Percentiles rank a stretch among this genome's conserved stretches.
These are phyloP conservation scores for Leavenworthia alabamica DNA, from an alignment of 345 rosid genomes.

Conservation along the genomic window DNA sequence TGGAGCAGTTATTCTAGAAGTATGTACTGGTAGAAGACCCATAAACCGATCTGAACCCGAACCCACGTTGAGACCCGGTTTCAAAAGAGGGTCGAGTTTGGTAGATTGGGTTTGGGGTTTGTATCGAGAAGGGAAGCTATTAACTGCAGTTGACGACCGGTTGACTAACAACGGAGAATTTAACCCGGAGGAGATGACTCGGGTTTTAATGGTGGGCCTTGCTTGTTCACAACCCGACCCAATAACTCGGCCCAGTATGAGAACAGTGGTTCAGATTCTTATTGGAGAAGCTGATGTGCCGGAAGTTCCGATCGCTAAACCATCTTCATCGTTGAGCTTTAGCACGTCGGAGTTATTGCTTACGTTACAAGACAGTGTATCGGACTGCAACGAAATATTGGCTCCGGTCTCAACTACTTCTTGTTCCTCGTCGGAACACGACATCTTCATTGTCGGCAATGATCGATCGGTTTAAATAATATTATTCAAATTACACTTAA, in stretches of 20 bases:
- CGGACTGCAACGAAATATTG: constrained; percentile 65
- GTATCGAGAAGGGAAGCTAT: constrained; percentile 68
- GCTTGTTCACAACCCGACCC: constrained; percentile 98
- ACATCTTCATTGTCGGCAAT: constrained; percentile 32
- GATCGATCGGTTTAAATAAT: constrained; percentile 28
- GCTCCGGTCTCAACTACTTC: constrained; percentile 39
- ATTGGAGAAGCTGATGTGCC: constrained; percentile 86
- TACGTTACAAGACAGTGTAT: constrained; percentile 80
- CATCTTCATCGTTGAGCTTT: constrained; percentile 69
- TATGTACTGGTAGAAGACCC: constrained; percentile 76
- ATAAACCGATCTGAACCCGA: constrained; percentile 45
- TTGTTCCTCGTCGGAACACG: constrained; percentile 58
- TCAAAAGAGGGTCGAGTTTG: constrained; percentile 49
- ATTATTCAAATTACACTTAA: not conserved
- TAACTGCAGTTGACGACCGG: constrained; percentile 63
- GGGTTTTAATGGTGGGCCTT: constrained; percentile 69
- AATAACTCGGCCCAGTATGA: constrained; percentile 67
- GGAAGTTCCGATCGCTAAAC: constrained; percentile 70
- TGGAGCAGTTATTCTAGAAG: constrained; percentile 90
- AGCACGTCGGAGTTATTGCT: constrained; percentile 74
- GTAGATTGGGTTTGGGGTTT: constrained; percentile 98
- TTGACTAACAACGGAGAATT: constrained; percentile 43
- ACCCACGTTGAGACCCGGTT: constrained; percentile 16
- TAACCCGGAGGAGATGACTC: constrained; percentile 53
- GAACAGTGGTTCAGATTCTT: constrained; percentile 81